These are phyloP conservation scores for Gyromitra esculenta DNA, from an alignment of 2,329 filamentous ascomycete species.

Conservation along the genomic window DNA sequence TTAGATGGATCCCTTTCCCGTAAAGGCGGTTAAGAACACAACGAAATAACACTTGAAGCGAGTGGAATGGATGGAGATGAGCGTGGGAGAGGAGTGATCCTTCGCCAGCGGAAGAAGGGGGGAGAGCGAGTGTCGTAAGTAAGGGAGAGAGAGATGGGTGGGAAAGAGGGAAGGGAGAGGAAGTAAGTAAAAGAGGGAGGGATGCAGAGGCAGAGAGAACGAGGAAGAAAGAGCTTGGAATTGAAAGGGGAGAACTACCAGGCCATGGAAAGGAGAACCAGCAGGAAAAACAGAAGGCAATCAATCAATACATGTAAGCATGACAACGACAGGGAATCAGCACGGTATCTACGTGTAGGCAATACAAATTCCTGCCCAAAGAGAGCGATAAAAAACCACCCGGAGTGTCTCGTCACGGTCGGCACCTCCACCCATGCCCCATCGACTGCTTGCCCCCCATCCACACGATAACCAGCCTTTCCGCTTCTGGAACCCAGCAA, in stretches of 20 bases:
- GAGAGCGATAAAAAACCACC: constrained; percentile 40
- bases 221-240: constrained; percentile 32
- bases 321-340: constrained; percentile 33
- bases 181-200: constrained; percentile 40
- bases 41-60: constrained; percentile 26
- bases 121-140: constrained; percentile 47
- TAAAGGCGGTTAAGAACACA: constrained; percentile 14
- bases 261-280: constrained; percentile 21
- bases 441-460: constrained; percentile 28
- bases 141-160: constrained; percentile 38
- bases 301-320: constrained; percentile 28
- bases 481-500: constrained; percentile 36
- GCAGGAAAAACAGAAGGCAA: constrained; percentile 35
- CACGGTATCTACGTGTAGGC: constrained; percentile 24
- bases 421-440: constrained; percentile 38
- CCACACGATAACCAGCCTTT: constrained; percentile 48
- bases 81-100: constrained; percentile 26
- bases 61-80: constrained; percentile 40
- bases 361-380: constrained; percentile 41
- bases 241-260: constrained; percentile 24
- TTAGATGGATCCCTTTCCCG: constrained; percentile 18
- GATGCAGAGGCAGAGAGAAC: constrained; percentile 21
- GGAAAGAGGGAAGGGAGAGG: constrained; percentile 31
- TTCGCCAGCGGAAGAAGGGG: constrained; percentile 50
- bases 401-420: constrained; percentile 49